Evolutionary conservation across 306 rosid species (phyloP).

Genomic region (Bauhinia variegata): DNA sequence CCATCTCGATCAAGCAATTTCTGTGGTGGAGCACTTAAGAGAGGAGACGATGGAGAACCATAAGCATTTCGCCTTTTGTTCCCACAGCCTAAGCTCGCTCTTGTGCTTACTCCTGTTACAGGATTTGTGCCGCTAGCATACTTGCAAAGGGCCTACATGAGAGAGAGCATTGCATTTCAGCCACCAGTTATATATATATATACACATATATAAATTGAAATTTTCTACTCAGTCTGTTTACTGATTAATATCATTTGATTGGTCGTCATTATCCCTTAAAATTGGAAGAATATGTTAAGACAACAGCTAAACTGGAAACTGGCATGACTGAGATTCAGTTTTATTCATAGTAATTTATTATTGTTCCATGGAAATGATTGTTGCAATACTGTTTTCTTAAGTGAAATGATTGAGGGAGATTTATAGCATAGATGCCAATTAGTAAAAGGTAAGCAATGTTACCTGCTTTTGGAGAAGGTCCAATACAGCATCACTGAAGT

Average conservation of each 20-base stretch:
- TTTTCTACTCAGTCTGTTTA: background rate
- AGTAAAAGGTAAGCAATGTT: conserved; percentile 3
- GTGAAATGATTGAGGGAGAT: too few relatives aligned
- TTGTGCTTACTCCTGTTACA: conserved; percentile 59
- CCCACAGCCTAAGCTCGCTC: conserved; percentile 76
- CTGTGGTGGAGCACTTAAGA: conserved; percentile 75
- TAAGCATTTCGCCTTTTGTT: conserved; percentile 83
- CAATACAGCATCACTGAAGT: conserved; percentile 92
- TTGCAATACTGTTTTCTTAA: too few relatives aligned
- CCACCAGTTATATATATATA: too few relatives aligned
- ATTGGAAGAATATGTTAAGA: too few relatives aligned
- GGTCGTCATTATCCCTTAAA: too few relatives aligned
- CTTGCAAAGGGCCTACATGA: conserved; percentile 59
- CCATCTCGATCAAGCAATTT: conserved; percentile 69
- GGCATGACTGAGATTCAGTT: too few relatives aligned
- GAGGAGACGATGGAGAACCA: conserved; percentile 71
- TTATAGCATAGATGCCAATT: background rate
- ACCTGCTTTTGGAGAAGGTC: conserved; percentile 87
- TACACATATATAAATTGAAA: too few relatives aligned
- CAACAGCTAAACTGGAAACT: too few relatives aligned
- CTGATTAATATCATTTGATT: too few relatives aligned
- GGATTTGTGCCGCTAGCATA: conserved; percentile 65
- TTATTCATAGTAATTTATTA: too few relatives aligned
- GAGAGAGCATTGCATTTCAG: background rate
- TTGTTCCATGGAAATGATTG: too few relatives aligned